phyloP scores from a whole-genome alignment of 306 rosid species.

The Dalbergia oliveri region DNA sequence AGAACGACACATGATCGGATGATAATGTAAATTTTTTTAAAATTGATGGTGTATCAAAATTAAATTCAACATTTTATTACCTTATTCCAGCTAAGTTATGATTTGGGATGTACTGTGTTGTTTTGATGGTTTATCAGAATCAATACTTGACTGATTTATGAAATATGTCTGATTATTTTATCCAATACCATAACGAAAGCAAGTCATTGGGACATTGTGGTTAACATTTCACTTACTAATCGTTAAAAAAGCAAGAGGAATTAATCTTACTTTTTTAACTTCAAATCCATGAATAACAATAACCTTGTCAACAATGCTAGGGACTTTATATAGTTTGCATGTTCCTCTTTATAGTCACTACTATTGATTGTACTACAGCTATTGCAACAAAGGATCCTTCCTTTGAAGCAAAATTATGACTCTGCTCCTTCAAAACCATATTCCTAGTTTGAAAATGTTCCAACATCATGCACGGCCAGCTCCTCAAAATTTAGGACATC shows the following conservation, averaged over 20 bases:
- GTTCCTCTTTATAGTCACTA: background rate
- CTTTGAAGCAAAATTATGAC: background rate
- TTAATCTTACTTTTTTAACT: conserved; percentile 14
- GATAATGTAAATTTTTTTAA: too few species aligned
- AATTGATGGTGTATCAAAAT: too few species aligned
- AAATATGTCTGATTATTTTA: conserved; percentile 17
- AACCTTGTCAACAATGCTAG: background rate
- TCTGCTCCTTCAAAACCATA: background rate
- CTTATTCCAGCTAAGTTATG: background rate
- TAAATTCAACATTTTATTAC: conserved; percentile 21
- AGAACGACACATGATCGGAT: too few species aligned
- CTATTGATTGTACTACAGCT: background rate
- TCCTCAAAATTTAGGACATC: background rate
- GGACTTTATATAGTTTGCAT: background rate
- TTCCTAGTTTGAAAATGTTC: background rate
- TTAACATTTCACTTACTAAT: conserved; percentile 19
- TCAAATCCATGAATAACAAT: background rate
- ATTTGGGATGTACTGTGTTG: background rate
- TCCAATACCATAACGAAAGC: background rate
- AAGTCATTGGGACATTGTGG: conserved; percentile 10
- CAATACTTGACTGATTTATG: conserved; percentile 3
- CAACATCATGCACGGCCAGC: background rate
- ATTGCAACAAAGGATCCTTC: background rate
- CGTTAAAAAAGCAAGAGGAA: conserved; percentile 20
- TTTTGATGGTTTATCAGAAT: conserved; percentile 7